Percentiles rank a stretch among this genome's conserved stretches.
phyloP scores from a whole-genome alignment of 2,329 filamentous ascomycete genomes.

The Macrophomina pseudophaseolina region DNA sequence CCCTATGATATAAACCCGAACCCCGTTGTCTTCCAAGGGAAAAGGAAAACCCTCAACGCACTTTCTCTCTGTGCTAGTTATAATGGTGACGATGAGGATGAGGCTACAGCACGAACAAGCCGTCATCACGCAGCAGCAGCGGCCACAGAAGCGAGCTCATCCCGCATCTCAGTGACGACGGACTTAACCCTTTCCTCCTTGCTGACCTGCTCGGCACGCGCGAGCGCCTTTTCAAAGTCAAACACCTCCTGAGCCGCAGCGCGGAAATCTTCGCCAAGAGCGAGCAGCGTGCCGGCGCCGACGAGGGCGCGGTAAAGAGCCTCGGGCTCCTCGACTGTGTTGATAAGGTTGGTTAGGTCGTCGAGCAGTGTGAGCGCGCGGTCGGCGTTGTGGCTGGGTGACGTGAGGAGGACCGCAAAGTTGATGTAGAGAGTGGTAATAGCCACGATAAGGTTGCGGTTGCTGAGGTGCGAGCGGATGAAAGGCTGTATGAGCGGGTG shows the following conservation, averaged over 20 bases:
- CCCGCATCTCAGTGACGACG: constrained; percentile 64
- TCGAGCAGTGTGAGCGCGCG: constrained; percentile 61
- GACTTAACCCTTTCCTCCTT: constrained; percentile 66
- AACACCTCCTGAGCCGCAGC: constrained; percentile 63
- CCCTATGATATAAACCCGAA: too few species aligned
- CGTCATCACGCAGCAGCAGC: not conserved
- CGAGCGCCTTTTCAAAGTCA: constrained; percentile 55
- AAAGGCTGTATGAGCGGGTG: constrained; percentile 68
- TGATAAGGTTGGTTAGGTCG: constrained; percentile 67
- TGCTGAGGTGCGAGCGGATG: constrained; percentile 58
- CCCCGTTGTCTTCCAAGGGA: too few species aligned
- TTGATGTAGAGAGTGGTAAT: constrained; percentile 84
- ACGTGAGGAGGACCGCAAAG: constrained; percentile 73
- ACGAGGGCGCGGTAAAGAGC: constrained; percentile 83
- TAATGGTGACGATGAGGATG: too few species aligned
- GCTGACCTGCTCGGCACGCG: constrained; percentile 56
- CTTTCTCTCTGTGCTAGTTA: too few species aligned
- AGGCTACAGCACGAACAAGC: not conserved
- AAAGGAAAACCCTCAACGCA: too few species aligned
- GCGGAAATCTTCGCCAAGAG: constrained; percentile 64
- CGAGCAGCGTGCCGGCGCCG: constrained; percentile 78
- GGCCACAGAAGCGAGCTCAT: constrained; percentile 41
- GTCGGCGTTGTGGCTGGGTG: constrained; percentile 54
- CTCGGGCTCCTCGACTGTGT: constrained; percentile 75
- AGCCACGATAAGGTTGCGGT: constrained; percentile 83